Conservation (phyloP, 108 stramenopile genomes). For the Conticribra guillardii region DNA sequence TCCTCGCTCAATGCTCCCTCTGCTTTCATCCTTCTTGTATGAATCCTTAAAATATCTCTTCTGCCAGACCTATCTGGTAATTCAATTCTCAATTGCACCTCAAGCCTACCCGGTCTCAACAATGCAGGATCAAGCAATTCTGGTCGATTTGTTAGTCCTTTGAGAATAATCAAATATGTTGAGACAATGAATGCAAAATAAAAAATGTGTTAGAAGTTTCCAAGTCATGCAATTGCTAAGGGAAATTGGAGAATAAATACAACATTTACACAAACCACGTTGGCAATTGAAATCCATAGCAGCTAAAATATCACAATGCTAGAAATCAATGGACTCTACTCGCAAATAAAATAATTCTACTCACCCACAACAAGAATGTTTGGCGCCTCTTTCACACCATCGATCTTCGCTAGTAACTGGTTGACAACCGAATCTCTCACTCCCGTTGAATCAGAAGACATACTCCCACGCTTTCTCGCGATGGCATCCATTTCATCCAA, state of each 20-base stretch:
- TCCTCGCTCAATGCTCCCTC: slow-evolving; percentile 61
- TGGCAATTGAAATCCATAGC: no score
- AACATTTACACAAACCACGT: no score
- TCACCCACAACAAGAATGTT: slow-evolving; percentile 77
- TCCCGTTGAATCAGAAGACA: slow-evolving; percentile 68
- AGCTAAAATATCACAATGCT: no score
- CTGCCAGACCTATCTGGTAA: slow-evolving; percentile 74
- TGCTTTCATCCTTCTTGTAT: slow-evolving; percentile 88
- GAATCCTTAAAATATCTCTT: slow-evolving; percentile 85
- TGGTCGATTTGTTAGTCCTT: slow-evolving; percentile 83
- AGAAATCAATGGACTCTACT: no score
- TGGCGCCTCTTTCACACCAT: slow-evolving; percentile 77
- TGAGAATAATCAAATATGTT: no score
- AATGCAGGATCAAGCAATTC: slow-evolving; percentile 87
- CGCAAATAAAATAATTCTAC: background rate
- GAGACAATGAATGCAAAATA: no score
- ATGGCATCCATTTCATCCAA: slow-evolving; percentile 93
- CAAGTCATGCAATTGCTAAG: no score
- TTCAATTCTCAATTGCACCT: slow-evolving; percentile 85
- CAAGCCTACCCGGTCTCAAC: slow-evolving; percentile 86
- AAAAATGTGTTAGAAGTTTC: no score
- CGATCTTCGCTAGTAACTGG: slow-evolving; percentile 77
- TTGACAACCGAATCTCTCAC: slow-evolving; percentile 91
- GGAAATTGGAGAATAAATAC: no score
- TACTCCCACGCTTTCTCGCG: slow-evolving; percentile 77